These are phyloP conservation scores for Pythium dissimile DNA, from an alignment of 352 stramenopile genomes.

Conservation along the genomic window DNA sequence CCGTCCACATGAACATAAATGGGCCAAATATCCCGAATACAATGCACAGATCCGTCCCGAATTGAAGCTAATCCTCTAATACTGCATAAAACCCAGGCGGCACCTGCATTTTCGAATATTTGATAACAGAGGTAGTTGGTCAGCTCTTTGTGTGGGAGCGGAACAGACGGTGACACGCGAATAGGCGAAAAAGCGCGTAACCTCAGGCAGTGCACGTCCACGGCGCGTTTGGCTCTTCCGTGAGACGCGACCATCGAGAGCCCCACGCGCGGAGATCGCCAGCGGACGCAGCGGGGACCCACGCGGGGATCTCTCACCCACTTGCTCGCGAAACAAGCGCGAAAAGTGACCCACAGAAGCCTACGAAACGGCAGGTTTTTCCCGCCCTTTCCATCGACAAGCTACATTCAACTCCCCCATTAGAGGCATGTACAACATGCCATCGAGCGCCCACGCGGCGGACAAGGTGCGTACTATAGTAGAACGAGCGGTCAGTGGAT, in stretches of 20 bases:
- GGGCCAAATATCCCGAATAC: too few relatives aligned
- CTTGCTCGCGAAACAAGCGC: neutral
- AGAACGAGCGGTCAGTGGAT: neutral
- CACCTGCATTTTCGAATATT: neutral
- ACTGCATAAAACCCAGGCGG: neutral
- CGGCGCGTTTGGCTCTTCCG: neutral
- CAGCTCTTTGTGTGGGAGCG: neutral
- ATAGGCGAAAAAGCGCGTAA: neutral
- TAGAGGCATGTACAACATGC: neutral
- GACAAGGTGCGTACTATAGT: constrained; percentile 3
- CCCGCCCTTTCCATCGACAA: neutral
- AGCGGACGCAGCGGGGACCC: neutral
- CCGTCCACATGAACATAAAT: too few relatives aligned
- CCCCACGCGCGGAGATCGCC: neutral
- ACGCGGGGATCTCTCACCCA: neutral
- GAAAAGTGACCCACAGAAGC: neutral
- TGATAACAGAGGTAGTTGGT: neutral
- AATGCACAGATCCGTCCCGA: too few relatives aligned
- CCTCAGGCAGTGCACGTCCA: neutral
- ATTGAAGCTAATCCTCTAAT: too few relatives aligned
- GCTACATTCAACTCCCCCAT: neutral
- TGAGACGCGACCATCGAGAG: neutral
- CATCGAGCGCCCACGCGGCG: neutral
- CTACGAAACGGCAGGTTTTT: neutral
- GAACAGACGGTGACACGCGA: constrained; percentile 11